Evolutionary conservation across 176 grass and related monocot species (phyloP).

Genomic region (Avena eriantha): DNA sequence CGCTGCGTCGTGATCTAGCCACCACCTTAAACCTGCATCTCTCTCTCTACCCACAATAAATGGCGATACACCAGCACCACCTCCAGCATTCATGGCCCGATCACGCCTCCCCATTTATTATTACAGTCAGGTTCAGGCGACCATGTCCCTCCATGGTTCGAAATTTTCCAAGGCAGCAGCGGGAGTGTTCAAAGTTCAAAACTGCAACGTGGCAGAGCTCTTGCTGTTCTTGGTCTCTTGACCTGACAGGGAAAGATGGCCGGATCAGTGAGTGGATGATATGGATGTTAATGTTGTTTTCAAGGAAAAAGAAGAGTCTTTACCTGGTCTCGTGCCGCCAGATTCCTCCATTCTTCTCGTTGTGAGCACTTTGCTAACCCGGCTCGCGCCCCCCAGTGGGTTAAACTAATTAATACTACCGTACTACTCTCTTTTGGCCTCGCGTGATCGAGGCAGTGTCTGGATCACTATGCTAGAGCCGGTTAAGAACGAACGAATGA

Average conservation of each 20-base stretch:
- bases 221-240: slow-evolving; percentile 23
- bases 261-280: slow-evolving; percentile 31
- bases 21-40: not conserved
- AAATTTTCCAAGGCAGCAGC: slow-evolving; percentile 7
- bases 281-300: slow-evolving; percentile 21
- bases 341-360: slow-evolving; percentile 62
- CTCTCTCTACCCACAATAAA: not conserved
- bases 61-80: slow-evolving; percentile 22
- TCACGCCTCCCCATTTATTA: slow-evolving; percentile 53
- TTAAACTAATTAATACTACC: slow-evolving; percentile 31
- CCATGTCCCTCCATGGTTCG: not conserved
- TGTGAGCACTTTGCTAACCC: slow-evolving; percentile 39
- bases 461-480: not conserved
- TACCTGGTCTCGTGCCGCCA: slow-evolving; percentile 30
- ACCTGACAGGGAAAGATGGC: slow-evolving; percentile 34
- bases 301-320: slow-evolving; percentile 42
- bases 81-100: slow-evolving; percentile 46
- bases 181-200: slow-evolving; percentile 16
- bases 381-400: not conserved
- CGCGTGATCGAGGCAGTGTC: not conserved
- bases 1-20: slow-evolving; percentile 10
- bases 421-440: slow-evolving; percentile 2
- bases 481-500: not conserved
- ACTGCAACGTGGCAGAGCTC: not conserved
- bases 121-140: slow-evolving; percentile 2